Percentiles rank a stretch among this genome's conserved stretches.
Evolutionary conservation across 169 alveolate genomes (phyloP).

Genomic region (Eimeria sp.): DNA sequence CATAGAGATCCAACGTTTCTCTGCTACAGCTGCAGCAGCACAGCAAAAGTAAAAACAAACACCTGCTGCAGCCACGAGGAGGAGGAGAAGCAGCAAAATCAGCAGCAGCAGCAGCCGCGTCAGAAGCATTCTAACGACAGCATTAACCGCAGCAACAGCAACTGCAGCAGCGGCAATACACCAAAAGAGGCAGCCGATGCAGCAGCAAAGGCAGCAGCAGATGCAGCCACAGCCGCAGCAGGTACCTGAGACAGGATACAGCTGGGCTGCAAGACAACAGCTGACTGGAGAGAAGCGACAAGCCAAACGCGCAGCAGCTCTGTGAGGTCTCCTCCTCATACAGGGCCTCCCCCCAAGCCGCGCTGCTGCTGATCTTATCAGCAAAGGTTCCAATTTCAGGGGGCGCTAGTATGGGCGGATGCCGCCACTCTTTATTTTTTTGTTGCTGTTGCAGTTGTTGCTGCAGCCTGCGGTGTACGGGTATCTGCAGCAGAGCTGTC

Average conservation of each 20-base stretch:
- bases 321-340: slow-evolving; percentile 31
- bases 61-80: neutral
- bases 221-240: slow-evolving; percentile 29
- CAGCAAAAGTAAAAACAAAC: neutral
- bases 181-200: slow-evolving; percentile 19
- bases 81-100: neutral
- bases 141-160: slow-evolving; percentile 8
- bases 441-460: slow-evolving; percentile 26
- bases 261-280: slow-evolving; percentile 36
- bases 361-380: slow-evolving; percentile 4
- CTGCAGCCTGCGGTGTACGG: slow-evolving; percentile 16
- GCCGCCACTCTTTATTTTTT: neutral
- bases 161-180: neutral
- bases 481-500: slow-evolving; percentile 19
- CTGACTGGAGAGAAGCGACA: slow-evolving; percentile 44
- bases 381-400: neutral
- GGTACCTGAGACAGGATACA: slow-evolving; percentile 53
- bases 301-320: neutral
- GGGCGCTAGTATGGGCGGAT: neutral
- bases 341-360: neutral
- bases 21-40: slow-evolving; percentile 40
- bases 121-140: neutral
- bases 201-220: neutral
- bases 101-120: slow-evolving; percentile 13
- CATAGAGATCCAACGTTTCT: neutral